Conservation (phyloP, 768 basidiomycete genomes). For the Leccinum broughii region DNA sequence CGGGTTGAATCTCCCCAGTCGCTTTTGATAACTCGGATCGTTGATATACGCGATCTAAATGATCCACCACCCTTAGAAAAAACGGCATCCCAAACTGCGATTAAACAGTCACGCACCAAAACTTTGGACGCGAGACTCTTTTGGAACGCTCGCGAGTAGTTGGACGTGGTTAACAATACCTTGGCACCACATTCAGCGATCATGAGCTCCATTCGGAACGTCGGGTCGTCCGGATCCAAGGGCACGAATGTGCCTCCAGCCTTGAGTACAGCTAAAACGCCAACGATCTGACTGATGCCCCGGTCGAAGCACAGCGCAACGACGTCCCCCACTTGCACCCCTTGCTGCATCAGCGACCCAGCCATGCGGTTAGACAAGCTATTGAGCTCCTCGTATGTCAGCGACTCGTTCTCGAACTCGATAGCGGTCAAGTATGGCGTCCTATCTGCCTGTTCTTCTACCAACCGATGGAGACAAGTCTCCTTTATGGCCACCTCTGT, state of each 20-base stretch:
- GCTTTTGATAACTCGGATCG: slow-evolving; percentile 29
- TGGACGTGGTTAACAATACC: slow-evolving; percentile 29
- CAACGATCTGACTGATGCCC: slow-evolving; percentile 30
- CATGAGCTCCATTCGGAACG: slow-evolving; percentile 30
- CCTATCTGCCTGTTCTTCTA: slow-evolving; percentile 19
- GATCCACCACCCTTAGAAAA: background rate
- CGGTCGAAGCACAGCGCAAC: slow-evolving; percentile 32
- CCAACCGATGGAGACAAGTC: slow-evolving; percentile 19
- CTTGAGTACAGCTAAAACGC: slow-evolving; percentile 34
- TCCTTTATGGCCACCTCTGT: slow-evolving; percentile 15
- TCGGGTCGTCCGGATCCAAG: slow-evolving; percentile 32
- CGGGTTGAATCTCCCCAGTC: slow-evolving; percentile 13
- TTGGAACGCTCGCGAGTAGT: slow-evolving; percentile 24
- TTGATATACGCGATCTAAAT: slow-evolving; percentile 30
- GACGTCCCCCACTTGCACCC: slow-evolving; percentile 27
- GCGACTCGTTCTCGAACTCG: slow-evolving; percentile 29
- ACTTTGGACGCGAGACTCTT: slow-evolving; percentile 26
- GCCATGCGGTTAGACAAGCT: slow-evolving; percentile 35
- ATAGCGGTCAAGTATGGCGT: slow-evolving; percentile 25
- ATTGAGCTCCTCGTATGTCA: slow-evolving; percentile 36
- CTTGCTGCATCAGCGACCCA: slow-evolving; percentile 25
- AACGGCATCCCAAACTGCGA: background rate
- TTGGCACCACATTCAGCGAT: slow-evolving; percentile 29
- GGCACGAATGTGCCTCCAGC: slow-evolving; percentile 30
- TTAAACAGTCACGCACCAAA: slow-evolving; percentile 12